Evolutionary conservation across 495 filamentous ascomycete species (phyloP), one percentile per base, ranked within the genome.

Genomic region (Neurospora sp.): DNA sequence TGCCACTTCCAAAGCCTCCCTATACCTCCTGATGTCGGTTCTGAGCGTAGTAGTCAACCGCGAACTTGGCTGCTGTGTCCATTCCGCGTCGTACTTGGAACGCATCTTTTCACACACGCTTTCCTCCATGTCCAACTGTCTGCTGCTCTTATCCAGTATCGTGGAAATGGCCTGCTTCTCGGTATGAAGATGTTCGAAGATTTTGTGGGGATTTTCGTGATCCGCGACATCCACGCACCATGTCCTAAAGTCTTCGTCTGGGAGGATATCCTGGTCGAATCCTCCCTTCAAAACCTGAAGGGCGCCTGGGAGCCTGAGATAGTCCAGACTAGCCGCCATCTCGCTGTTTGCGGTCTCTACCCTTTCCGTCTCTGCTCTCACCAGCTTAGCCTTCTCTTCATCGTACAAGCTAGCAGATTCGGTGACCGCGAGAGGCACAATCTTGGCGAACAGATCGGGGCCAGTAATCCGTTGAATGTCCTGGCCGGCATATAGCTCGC

Each of bases 91-190:
- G 79, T 98, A 98, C 81, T 99, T 99, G 3, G 94, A 96, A 69
- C 96, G 89, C 96, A 99, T 99, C 85, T 97, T 98, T 82, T 99
- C 96, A 80, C 96, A 99, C 7, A 98, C 94, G 71, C 92, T 96
- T 83, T 98, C 96, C 80, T 99, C 96, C 88, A 95, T 90, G 76
- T 98, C 96, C 10, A 99, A 79, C 76, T 94, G 92, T 77, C 96
- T 97, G 47, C 88, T 91, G 77, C 92, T 93, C 72, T 86, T 86
- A 74, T 97, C 94, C 71, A 99, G 80, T 9, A 90, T 85, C 3
- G 87, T 81, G 9, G 90, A 77, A 9, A 97, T 91, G 38, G 87
- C 85, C 44, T 90, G 85, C 80, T 96, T 98, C 72, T 94, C 90
- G 42, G 89, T 84, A 74, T 91, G 89, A 42, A 98, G 81, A 35